Evolutionary conservation across 116 monocot species (phyloP).

Genomic region (Trichopus zeylanicus): DNA sequence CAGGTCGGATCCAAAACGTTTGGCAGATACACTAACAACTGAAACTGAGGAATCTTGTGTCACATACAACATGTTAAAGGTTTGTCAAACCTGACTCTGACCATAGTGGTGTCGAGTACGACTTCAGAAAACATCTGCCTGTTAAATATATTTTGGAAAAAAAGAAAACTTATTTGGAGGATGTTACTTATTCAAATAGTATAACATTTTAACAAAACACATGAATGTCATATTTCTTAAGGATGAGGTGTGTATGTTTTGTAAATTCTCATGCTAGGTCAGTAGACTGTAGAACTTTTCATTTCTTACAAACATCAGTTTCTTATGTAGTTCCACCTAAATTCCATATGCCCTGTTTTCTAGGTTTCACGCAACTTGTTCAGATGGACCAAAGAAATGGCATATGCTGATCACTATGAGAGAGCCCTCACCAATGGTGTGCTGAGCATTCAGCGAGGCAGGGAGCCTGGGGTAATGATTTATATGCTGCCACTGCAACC

Average conservation of each 20-base stretch:
- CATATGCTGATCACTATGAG: conserved; percentile 95
- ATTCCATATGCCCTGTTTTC: neutral
- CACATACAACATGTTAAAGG: conserved; percentile 99
- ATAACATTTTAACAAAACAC: too few species aligned
- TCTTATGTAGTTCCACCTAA: neutral
- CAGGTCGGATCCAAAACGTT: conserved; percentile 81
- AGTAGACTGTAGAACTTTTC: too few species aligned
- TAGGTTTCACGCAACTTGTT: conserved; percentile 91
- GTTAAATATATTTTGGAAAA: neutral
- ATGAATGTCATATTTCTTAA: too few species aligned
- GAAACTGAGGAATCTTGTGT: conserved; percentile 97
- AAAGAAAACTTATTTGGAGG: too few species aligned
- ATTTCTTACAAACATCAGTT: neutral
- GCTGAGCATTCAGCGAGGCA: conserved; percentile 77
- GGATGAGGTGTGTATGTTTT: too few species aligned
- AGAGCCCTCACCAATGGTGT: conserved; percentile 94
- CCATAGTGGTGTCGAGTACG: neutral
- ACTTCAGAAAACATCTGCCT: neutral
- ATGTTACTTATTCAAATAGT: too few species aligned
- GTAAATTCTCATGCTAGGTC: too few species aligned
- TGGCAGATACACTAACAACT: conserved; percentile 61
- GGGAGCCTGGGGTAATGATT: conserved; percentile 86
- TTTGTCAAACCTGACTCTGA: conserved; percentile 8
- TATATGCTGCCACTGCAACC: conserved; percentile 90
- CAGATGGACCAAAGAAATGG: conserved; percentile 84